Base-by-base conservation (phyloP, 768 basidiomycete species). In the Pulveroboletus ravenelii region DNA sequence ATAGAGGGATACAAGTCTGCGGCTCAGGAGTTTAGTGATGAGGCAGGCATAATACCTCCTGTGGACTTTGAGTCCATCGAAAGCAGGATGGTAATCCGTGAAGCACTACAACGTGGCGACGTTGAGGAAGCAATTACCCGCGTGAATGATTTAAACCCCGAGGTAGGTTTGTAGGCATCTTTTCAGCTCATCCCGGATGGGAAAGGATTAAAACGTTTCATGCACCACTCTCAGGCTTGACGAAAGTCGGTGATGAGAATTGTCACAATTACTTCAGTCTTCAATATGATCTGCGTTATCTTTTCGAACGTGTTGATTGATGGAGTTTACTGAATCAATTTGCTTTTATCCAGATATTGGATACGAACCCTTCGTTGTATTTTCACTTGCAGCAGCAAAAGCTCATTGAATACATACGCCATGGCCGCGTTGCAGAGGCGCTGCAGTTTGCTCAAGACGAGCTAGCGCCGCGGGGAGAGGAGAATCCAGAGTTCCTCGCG, bases 1-100 rank as follows among this genome's bases (percentile, higher is more conserved):
- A 91, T 96, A 47, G 94, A 98, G 65, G 96, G 96, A 3, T 98
- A 93, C 78, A 93, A 93, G 66, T 84, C 89, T 12, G 93, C 96
- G 1, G 96, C 96, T 2, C 87, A 96, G 61, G 89, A 94, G 68
- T 97, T 99, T 63, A 87, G 90, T 52, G 80, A 83, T 41, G 96
- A 99, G 64, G 87, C 95, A 17, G 80, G 82, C 40, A 74, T 96
- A 41, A 68, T 72, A 3, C 79, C 85, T 6, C 79, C 87, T 7
- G 85, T 93, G 32, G 92, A 97, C 67, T 86, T 93, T 63, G 89
- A 91, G 49, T 89, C 85, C 58, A 96, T 97, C 57, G 89, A 94
- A 69, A 92, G 87, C 58, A 76, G 96, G 30, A 93, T 95, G 89
- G 83, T 85, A 55, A 97, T 99, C 45, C 84, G 93, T 14, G 89